Percentiles rank a stretch among this genome's conserved stretches.
Conservation (phyloP, 345 rosid species). For the Trapa bicornis region DNA sequence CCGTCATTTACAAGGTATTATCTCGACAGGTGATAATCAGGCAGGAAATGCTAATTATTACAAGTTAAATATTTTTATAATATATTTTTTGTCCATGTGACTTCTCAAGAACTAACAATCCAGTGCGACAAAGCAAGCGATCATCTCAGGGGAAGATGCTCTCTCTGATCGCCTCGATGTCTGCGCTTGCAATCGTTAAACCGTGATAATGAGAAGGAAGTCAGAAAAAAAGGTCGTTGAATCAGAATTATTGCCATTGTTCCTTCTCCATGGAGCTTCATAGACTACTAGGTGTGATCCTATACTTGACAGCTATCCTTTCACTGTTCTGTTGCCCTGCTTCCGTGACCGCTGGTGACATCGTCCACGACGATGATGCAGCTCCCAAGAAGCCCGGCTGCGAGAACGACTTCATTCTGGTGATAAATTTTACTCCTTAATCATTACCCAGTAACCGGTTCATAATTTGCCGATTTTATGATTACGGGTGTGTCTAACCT, state of each 20-base stretch:
- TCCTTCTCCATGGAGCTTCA: constrained; percentile 47
- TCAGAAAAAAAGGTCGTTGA: constrained; percentile 8
- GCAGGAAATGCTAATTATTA: too few relatives aligned
- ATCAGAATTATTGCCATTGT: not conserved
- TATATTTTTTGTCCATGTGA: too few relatives aligned
- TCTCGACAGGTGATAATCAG: too few relatives aligned
- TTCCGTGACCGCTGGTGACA: constrained; percentile 66
- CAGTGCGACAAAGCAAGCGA: too few relatives aligned
- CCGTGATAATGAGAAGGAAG: constrained; percentile 18
- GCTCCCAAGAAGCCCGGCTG: constrained; percentile 99
- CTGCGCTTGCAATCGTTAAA: not conserved
- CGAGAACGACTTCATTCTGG: constrained; percentile 93
- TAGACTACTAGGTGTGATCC: constrained; percentile 21
- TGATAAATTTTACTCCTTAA: constrained; percentile 17
- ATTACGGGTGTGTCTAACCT: constrained; percentile 17
- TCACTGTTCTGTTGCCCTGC: constrained; percentile 29
- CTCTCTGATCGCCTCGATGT: too few relatives aligned
- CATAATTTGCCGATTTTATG: constrained; percentile 14
- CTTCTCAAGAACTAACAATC: too few relatives aligned
- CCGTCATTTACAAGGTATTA: too few relatives aligned
- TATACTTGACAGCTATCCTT: constrained; percentile 26
- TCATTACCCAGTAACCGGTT: constrained; percentile 15
- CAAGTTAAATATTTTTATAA: too few relatives aligned
- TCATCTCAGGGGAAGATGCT: too few relatives aligned
- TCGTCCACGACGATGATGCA: constrained; percentile 73